Base-by-base conservation (phyloP, 2,329 filamentous ascomycete species). In the Aspergillus ibericus region DNA sequence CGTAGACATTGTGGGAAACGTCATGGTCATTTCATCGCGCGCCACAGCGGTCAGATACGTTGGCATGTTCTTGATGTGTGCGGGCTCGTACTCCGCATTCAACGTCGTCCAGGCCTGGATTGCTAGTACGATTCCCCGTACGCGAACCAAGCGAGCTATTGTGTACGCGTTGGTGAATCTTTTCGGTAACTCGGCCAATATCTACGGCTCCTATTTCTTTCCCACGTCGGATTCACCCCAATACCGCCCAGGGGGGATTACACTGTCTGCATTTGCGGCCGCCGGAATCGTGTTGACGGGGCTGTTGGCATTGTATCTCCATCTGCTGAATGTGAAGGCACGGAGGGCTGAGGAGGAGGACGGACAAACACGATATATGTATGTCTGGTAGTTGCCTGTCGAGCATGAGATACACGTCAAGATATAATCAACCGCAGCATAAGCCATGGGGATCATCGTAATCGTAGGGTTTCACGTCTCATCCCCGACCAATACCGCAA, bases 181-280 rank as follows among this genome's bases (percentile, higher is more conserved):
- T 8, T 64, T 62, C 20, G 63, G 64, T 1, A 65, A 65, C 32
- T 63, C 63, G 13, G 61, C 61, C 3, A 62, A 65, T 27, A 65
- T 66, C 16, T 66, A 66, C 29, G 63, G 64, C 5, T 64, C 59
- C 13, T 66, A 65, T 47, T 65, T 66, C 38, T 66, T 65, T 38
- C 64, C 63, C 1, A 62, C 44, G 6, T 56, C 54, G 1, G 55
- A 59, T 29, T 53, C 59, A 0, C 64, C 63, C 4, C 63, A 62
- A 49, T 66, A 62, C 47, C 46, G 58, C 8, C 57, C 60, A 13
- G 64, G 64, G 0, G 64, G 63, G 0, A 66, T 65, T 10, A 62
- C 58, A 16, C 53, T 63, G n/a, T 64, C 60, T 0, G 57, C 60
- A 0, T 64, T 64, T 58, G 62, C 63, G 12, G 61, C 59, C 15